phyloP scores from a whole-genome alignment of 2,329 filamentous ascomycete species.

The Aspergillus unguis region DNA sequence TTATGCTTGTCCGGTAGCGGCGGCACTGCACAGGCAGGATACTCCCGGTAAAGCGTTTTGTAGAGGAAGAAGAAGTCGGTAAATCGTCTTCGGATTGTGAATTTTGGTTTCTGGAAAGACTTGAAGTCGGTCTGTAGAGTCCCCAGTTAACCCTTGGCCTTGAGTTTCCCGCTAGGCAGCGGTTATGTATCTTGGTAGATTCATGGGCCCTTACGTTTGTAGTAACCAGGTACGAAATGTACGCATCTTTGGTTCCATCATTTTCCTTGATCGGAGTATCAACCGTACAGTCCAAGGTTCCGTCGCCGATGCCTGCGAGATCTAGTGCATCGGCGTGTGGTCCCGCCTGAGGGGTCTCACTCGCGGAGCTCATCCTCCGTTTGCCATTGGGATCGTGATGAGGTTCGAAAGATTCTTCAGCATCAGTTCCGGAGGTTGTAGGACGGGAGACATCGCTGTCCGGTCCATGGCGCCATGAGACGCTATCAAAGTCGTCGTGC shows the following conservation, averaged over 20 bases:
- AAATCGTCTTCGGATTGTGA: conserved; percentile 82
- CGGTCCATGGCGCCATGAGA: conserved; percentile 69
- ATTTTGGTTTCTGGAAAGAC: conserved; percentile 79
- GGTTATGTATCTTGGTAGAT: conserved; percentile 5
- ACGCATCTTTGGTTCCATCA: conserved; percentile 93
- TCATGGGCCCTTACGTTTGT: conserved; percentile 64
- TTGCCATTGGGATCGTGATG: conserved; percentile 47
- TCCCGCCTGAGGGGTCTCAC: conserved; percentile 48
- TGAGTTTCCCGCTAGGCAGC: conserved; percentile 18
- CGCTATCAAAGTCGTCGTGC: conserved; percentile 72
- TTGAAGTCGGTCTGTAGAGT: conserved; percentile 79
- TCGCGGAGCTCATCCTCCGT: conserved; percentile 45
- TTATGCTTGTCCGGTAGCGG: conserved; percentile 97
- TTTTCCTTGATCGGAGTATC: conserved; percentile 87
- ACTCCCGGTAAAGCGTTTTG: conserved; percentile 83
- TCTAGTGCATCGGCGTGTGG: conserved; percentile 55
- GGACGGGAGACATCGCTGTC: conserved; percentile 47
- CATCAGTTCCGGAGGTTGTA: conserved; percentile 41
- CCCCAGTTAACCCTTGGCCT: conserved; percentile 14
- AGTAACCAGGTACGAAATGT: conserved; percentile 91
- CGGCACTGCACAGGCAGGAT: conserved; percentile 86
- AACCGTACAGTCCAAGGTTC: conserved; percentile 79
- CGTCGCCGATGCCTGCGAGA: conserved; percentile 63
- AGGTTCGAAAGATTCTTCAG: conserved; percentile 32
- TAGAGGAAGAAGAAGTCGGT: conserved; percentile 97